Percentiles rank a stretch among this genome's conserved stretches.
Evolutionary conservation across 78 protist species (phyloP).

Genomic region (Dictyostelium firmibasis): DNA sequence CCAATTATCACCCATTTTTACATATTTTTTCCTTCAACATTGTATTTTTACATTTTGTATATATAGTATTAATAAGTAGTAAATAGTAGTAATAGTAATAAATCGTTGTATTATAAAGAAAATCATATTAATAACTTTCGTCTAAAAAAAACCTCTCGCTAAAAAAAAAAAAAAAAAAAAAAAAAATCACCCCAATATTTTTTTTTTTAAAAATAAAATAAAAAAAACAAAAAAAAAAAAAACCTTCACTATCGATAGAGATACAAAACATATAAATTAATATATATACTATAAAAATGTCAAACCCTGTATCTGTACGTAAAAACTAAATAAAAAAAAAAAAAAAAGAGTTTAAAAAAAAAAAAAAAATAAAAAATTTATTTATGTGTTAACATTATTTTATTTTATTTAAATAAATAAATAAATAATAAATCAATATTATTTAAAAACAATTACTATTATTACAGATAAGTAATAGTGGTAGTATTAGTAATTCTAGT

Average conservation of each 20-base stretch:
- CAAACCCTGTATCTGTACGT: conserved; percentile 20
- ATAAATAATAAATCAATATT: background rate
- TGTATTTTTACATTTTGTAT: background rate
- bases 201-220: background rate
- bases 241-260: too few relatives aligned
- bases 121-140: background rate
- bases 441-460: background rate
- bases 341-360: background rate
- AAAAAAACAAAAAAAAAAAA: background rate
- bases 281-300: background rate
- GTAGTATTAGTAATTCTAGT: background rate
- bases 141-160: background rate
- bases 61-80: background rate
- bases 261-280: too few relatives aligned
- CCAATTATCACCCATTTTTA: background rate
- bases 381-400: background rate
- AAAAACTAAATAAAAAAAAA: background rate
- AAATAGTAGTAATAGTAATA: background rate
- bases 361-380: background rate
- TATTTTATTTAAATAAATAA: too few relatives aligned
- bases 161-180: background rate
- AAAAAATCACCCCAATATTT: background rate
- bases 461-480: background rate
- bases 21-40: background rate
- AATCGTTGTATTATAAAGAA: background rate